These are phyloP conservation scores for Fistulifera solaris DNA, from an alignment of 108 stramenopile species.

Conservation along the genomic window DNA sequence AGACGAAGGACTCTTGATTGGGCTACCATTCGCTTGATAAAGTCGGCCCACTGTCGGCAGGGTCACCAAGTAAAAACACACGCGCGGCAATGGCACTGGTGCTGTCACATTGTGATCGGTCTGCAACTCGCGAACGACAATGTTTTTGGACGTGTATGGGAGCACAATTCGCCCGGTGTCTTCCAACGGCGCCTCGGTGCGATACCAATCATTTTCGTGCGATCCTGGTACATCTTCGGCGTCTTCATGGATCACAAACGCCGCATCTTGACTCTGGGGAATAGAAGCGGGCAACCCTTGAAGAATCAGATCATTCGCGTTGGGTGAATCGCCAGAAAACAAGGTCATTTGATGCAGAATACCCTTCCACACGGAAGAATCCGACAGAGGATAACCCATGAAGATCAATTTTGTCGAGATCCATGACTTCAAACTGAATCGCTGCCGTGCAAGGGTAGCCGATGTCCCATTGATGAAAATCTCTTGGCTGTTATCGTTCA, in stretches of 20 bases:
- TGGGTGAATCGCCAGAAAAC: constrained; percentile 1
- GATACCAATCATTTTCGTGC: constrained; percentile 16
- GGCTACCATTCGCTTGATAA: constrained; percentile 4
- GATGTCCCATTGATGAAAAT: background rate
- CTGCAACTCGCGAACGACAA: background rate
- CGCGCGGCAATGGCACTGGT: background rate
- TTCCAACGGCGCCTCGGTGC: background rate
- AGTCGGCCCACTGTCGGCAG: constrained; percentile 10
- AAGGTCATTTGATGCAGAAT: constrained; percentile 1
- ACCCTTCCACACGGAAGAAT: constrained; percentile 1
- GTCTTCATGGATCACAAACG: constrained; percentile 27
- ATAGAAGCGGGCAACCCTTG: constrained; percentile 9
- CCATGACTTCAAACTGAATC: background rate
- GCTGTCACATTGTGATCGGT: background rate
- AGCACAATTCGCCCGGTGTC: background rate
- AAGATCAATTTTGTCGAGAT: background rate
- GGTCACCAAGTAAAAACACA: constrained; percentile 14
- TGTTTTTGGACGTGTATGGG: background rate
- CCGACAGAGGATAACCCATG: background rate
- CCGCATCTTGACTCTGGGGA: constrained; percentile 4
- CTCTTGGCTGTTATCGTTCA: background rate
- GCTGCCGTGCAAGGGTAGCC: background rate
- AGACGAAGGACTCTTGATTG: background rate
- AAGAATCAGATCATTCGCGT: background rate
- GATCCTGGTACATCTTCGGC: constrained; percentile 15